Conservation (phyloP, 1,284 basidiomycete species). For the Boletellus dicymbophilus region DNA sequence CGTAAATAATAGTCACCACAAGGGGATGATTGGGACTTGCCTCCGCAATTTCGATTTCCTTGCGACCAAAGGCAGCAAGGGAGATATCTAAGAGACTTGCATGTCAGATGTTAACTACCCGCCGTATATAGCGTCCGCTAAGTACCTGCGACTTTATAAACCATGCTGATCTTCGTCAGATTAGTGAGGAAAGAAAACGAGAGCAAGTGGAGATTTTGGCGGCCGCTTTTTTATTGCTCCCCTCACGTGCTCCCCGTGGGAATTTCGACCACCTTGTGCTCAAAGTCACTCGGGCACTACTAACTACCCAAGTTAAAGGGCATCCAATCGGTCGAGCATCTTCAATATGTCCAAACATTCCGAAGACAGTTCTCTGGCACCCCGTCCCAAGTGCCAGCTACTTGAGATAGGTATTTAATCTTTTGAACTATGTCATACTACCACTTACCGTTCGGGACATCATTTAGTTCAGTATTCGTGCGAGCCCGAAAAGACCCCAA, state of each 20-base stretch:
- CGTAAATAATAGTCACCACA: slow-evolving; percentile 17
- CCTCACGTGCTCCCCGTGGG: slow-evolving; percentile 34
- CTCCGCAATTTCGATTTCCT: slow-evolving; percentile 98
- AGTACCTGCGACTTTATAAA: slow-evolving; percentile 83
- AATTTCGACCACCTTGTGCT: no score
- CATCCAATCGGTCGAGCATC: background rate
- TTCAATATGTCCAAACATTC: slow-evolving; percentile 10
- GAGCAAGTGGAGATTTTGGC: slow-evolving; percentile 34
- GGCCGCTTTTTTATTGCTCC: slow-evolving; percentile 38
- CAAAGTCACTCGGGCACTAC: no score
- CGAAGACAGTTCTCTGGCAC: background rate
- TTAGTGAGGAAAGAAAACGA: slow-evolving; percentile 38
- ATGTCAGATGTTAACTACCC: slow-evolving; percentile 5
- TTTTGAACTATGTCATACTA: slow-evolving; percentile 6
- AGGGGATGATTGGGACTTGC: slow-evolving; percentile 37
- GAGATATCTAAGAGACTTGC: slow-evolving; percentile 72
- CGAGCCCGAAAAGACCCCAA: slow-evolving; percentile 37
- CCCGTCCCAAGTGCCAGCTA: slow-evolving; percentile 47
- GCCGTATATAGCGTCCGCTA: background rate
- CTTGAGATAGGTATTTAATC: slow-evolving; percentile 52
- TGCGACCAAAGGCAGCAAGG: slow-evolving; percentile 95
- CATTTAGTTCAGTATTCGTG: slow-evolving; percentile 58
- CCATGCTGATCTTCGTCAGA: slow-evolving; percentile 49
- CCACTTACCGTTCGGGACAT: slow-evolving; percentile 4
- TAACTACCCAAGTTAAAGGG: no score